These are phyloP conservation scores for Roridomyces roridus DNA, from an alignment of 768 basidiomycete species.

Conservation along the genomic window DNA sequence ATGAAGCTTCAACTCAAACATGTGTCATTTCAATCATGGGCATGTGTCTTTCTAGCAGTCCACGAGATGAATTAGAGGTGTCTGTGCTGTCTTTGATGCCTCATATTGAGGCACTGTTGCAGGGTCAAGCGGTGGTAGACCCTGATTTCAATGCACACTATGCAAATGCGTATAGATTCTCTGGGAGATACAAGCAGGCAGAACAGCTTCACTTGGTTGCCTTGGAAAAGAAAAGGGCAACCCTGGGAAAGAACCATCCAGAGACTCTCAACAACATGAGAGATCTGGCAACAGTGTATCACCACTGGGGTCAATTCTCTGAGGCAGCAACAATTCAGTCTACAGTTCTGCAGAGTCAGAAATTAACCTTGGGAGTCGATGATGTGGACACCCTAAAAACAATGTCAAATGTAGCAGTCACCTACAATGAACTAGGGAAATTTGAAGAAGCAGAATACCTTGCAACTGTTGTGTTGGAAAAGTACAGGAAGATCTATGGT, in stretches of 20 bases:
- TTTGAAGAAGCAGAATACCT: background rate
- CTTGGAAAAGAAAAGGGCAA: no score
- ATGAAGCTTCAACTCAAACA: no score
- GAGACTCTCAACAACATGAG: no score
- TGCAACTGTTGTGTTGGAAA: no score
- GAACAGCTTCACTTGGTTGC: background rate
- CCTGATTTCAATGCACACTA: background rate
- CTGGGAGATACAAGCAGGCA: background rate
- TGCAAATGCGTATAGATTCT: background rate
- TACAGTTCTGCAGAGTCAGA: no score
- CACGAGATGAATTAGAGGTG: background rate
- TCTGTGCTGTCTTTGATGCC: background rate
- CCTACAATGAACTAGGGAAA: background rate
- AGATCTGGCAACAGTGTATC: no score
- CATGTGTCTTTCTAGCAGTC: background rate
- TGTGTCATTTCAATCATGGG: no score
- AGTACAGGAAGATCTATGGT: no score
- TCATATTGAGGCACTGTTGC: background rate
- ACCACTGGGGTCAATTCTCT: no score
- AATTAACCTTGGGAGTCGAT: no score
- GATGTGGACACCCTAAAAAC: background rate
- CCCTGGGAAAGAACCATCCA: slow-evolving; percentile 5
- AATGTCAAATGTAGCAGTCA: background rate
- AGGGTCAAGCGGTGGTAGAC: background rate
- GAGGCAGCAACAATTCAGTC: no score